Conservation (phyloP, 1,139 yeast species). For the Entelexis paramagnoliae region DNA sequence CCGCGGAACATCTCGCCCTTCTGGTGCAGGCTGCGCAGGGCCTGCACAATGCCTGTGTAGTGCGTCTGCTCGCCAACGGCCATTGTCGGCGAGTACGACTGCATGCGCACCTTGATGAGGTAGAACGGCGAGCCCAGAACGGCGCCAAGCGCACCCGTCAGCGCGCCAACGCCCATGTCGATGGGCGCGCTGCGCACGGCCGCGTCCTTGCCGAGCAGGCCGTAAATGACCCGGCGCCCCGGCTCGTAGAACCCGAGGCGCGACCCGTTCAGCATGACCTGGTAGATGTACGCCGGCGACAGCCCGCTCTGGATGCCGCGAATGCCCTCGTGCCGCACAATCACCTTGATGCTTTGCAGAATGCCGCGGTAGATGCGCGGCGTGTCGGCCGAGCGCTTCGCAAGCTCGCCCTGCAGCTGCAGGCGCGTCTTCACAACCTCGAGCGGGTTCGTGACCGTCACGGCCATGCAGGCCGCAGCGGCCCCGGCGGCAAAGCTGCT, state of each 20-base stretch:
- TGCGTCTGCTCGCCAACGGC: slow-evolving; percentile 88
- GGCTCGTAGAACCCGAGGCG: slow-evolving; percentile 93
- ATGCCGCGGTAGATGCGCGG: slow-evolving; percentile 67
- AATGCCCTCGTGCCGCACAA: slow-evolving; percentile 71
- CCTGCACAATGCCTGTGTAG: slow-evolving; percentile 60
- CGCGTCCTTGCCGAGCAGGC: slow-evolving; percentile 43
- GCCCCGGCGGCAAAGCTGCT: slow-evolving; percentile 95
- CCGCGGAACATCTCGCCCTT: slow-evolving; percentile 82
- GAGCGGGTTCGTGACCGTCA: slow-evolving; percentile 90
- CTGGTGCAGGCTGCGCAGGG: slow-evolving; percentile 49
- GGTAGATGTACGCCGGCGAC: slow-evolving; percentile 54
- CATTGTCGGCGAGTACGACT: slow-evolving; percentile 60
- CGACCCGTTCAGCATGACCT: slow-evolving; percentile 84
- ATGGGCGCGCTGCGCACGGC: slow-evolving; percentile 41
- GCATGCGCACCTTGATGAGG: slow-evolving; percentile 91
- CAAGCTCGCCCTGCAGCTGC: slow-evolving; percentile 90
- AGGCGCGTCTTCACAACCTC: slow-evolving; percentile 84
- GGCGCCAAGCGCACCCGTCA: slow-evolving; percentile 86
- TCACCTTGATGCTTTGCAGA: slow-evolving; percentile 69
- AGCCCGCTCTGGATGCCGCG: slow-evolving; percentile 85
- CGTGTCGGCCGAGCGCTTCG: slow-evolving; percentile 38
- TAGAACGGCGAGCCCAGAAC: slow-evolving; percentile 82
- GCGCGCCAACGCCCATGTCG: slow-evolving; percentile 72
- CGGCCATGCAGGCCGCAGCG: slow-evolving; percentile 94
- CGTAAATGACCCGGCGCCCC: slow-evolving; percentile 51